phyloP scores from a whole-genome alignment of 1,284 basidiomycete genomes.

The Macrocystidia cucumis region DNA sequence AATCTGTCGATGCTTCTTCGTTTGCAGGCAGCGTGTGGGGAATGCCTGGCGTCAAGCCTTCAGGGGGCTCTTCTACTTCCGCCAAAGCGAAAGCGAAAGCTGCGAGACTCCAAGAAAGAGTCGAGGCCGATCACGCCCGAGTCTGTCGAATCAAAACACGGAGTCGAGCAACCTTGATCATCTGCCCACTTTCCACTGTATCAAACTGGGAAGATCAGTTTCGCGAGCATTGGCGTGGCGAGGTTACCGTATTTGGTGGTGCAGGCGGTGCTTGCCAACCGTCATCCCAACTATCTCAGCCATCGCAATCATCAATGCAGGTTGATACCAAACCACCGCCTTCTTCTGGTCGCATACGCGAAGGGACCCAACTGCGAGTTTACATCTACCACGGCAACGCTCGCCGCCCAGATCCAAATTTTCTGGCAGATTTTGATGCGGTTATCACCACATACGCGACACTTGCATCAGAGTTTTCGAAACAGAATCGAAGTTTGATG shows the following conservation, averaged over 20 bases:
- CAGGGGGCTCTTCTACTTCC: slow-evolving; percentile 22
- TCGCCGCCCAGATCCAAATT: slow-evolving; percentile 78
- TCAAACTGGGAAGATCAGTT: slow-evolving; percentile 99
- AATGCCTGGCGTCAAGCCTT: slow-evolving; percentile 52
- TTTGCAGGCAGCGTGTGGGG: slow-evolving; percentile 79
- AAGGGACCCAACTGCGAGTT: slow-evolving; percentile 62
- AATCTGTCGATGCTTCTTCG: slow-evolving; percentile 45
- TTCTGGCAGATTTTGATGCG: slow-evolving; percentile 90
- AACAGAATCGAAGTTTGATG: slow-evolving; percentile 66
- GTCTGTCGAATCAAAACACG: slow-evolving; percentile 69
- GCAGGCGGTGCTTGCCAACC: slow-evolving; percentile 34
- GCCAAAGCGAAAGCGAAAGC: slow-evolving; percentile 63
- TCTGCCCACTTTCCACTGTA: slow-evolving; percentile 95
- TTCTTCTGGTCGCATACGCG: slow-evolving; percentile 27
- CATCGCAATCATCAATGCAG: slow-evolving; percentile 15
- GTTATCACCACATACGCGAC: slow-evolving; percentile 98
- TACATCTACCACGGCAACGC: slow-evolving; percentile 96
- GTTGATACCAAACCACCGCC: slow-evolving; percentile 26
- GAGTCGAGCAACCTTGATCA: slow-evolving; percentile 89
- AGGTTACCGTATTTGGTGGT: slow-evolving; percentile 78
- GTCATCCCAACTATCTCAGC: slow-evolving; percentile 18
- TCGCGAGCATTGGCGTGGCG: slow-evolving; percentile 88
- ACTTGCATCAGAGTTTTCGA: slow-evolving; percentile 91
- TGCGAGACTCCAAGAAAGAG: slow-evolving; percentile 55
- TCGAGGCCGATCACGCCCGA: slow-evolving; percentile 61